A percentile compares a stretch with the other conserved stretches of the same genome.
phyloP scores from a whole-genome alignment of 371 early-diverging fungal genomes.

The Zopfochytrium polystomum region DNA sequence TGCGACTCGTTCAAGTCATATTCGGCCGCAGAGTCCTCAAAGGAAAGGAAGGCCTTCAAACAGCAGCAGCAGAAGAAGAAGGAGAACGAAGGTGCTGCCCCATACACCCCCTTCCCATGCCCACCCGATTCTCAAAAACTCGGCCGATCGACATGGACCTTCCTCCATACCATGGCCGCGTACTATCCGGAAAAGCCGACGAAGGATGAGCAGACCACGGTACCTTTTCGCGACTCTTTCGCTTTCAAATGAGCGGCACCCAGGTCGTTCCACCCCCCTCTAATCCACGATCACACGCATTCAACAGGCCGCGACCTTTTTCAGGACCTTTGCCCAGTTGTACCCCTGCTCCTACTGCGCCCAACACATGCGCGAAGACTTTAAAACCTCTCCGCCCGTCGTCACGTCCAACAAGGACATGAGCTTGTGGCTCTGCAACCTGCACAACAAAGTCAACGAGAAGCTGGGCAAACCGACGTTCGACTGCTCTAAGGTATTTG shows the following conservation, averaged over 20 bases:
- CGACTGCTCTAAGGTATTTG: conserved; percentile 91
- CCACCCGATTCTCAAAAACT: conserved; percentile 86
- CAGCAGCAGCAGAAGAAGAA: not conserved
- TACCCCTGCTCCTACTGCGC: conserved; percentile 97
- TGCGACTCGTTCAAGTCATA: not conserved
- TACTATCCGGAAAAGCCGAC: conserved; percentile 93
- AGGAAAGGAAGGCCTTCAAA: not conserved
- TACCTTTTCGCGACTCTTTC: conserved; percentile 36
- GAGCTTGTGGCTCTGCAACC: conserved; percentile 87
- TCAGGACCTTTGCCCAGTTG: conserved; percentile 70
- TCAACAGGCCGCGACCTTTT: conserved; percentile 18
- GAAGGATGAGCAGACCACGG: conserved; percentile 67
- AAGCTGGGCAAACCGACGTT: conserved; percentile 86
- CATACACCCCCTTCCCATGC: conserved; percentile 45
- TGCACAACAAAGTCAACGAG: conserved; percentile 97
- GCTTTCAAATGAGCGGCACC: not conserved
- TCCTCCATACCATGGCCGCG: conserved; percentile 97
- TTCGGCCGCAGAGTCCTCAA: not conserved
- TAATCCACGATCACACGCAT: not conserved
- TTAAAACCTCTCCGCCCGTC: conserved; percentile 76
- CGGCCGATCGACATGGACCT: conserved; percentile 95
- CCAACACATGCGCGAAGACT: conserved; percentile 64
- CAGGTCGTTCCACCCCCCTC: not conserved
- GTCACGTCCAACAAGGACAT: conserved; percentile 71
- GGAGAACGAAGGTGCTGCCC: not conserved